phyloP scores from a whole-genome alignment of 2,329 filamentous ascomycete species.

The Monilinia fructicola region DNA sequence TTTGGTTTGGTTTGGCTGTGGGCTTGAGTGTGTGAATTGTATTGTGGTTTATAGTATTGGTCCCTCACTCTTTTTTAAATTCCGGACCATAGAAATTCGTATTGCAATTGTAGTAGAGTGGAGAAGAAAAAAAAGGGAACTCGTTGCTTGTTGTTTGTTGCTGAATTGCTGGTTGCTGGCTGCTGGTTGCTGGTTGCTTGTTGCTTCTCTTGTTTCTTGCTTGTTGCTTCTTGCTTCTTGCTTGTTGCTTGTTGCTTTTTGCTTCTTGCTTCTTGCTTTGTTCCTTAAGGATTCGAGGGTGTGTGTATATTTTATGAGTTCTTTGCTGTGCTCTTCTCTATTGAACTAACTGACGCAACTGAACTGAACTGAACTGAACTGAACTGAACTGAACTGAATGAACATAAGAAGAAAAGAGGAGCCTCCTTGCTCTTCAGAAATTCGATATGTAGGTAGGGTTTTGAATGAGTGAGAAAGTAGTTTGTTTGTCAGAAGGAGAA shows the following conservation, averaged over 20 bases:
- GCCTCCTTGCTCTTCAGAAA: too few species aligned
- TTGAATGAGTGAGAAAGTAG: neutral
- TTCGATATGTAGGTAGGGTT: too few species aligned
- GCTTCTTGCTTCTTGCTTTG: too few species aligned
- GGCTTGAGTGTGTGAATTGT: neutral
- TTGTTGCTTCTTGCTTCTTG: too few species aligned
- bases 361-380: too few species aligned
- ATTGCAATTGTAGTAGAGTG: conserved; percentile 19
- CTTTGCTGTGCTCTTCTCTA: neutral
- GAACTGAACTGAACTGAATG: neutral
- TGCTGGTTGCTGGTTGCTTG: too few species aligned
- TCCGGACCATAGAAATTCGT: conserved; percentile 21
- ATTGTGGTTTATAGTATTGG: neutral
- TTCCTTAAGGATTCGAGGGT: neutral
- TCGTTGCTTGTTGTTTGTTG: conserved; percentile 7
- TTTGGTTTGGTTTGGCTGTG: too few species aligned
- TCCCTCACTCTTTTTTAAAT: conserved; percentile 18
- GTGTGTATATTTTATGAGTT: conserved; percentile 2
- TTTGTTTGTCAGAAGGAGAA: neutral
- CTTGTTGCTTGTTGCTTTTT: too few species aligned
- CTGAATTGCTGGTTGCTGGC: too few species aligned
- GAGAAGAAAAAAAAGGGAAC: conserved; percentile 10
- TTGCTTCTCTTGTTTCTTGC: too few species aligned
- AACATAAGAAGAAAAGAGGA: neutral
- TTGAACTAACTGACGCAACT: neutral